Percentiles rank a stretch among this genome's conserved stretches.
Conservation (phyloP, 164 flowering plant genomes). For the Vitis riparia region DNA sequence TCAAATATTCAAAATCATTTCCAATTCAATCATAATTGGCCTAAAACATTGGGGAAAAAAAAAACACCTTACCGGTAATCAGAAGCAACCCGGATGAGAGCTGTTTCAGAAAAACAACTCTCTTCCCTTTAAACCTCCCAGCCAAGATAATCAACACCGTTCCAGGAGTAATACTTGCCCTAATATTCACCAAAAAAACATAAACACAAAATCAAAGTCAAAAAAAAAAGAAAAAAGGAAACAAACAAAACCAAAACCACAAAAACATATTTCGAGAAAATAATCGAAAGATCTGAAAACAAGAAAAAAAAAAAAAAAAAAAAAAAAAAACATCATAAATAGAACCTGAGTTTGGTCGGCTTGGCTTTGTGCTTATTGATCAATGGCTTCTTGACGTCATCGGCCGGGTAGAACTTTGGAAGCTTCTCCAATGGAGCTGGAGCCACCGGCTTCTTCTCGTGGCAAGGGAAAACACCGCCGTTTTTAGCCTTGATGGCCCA, state of each 20-base stretch:
- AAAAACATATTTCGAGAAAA: not conserved
- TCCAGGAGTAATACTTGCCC: slow-evolving; percentile 53
- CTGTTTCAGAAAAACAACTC: slow-evolving; percentile 82
- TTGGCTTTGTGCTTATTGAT: slow-evolving; percentile 56
- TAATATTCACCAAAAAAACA: not conserved
- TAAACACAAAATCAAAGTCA: not conserved
- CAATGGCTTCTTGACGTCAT: slow-evolving; percentile 72
- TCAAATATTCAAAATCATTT: not conserved
- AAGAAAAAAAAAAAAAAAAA: not conserved
- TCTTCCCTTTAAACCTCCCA: slow-evolving; percentile 83
- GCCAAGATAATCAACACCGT: slow-evolving; percentile 52
- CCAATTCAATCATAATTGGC: not conserved
- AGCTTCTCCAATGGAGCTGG: slow-evolving; percentile 37
- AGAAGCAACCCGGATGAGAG: slow-evolving; percentile 76
- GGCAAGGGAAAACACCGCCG: slow-evolving; percentile 72
- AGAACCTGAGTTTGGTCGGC: slow-evolving; percentile 58
- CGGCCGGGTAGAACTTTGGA: slow-evolving; percentile 81
- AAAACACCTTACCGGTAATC: slow-evolving; percentile 51
- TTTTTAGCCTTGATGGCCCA: slow-evolving; percentile 92
- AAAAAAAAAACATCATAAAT: too few species aligned
- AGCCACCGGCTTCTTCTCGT: slow-evolving; percentile 31
- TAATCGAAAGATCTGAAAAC: not conserved
- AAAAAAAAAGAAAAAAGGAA: not conserved
- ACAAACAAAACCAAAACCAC: not conserved
- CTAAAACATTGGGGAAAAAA: not conserved